A percentile compares a stretch with the other conserved stretches of the same genome.
Conservation (phyloP, 257 asterid genomes). For the Oldenlandia corymbosa region DNA sequence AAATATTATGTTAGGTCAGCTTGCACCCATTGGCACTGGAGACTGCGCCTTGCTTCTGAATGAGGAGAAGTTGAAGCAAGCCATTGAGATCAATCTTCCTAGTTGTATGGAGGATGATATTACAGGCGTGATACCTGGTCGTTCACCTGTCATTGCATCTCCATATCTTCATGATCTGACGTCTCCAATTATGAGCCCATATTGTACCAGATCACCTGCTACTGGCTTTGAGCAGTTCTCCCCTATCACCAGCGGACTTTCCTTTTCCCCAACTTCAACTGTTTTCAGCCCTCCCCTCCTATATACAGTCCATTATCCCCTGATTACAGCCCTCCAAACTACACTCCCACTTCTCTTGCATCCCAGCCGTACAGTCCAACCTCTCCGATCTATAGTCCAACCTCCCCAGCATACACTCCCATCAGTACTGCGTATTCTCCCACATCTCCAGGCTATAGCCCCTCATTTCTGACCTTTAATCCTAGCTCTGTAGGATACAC, state of each 20-base stretch:
- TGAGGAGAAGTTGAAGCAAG: constrained; percentile 90
- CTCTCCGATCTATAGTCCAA: constrained; percentile 73
- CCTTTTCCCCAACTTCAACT: constrained; percentile 88
- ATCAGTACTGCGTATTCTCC: constrained; percentile 93
- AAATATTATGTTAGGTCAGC: constrained; percentile 96
- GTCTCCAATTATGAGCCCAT: constrained; percentile 93
- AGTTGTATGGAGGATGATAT: constrained; percentile 86
- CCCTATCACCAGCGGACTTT: constrained; percentile 70
- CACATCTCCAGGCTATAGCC: constrained; percentile 84
- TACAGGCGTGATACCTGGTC: constrained; percentile 87
- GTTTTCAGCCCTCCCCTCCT: constrained; percentile 89
- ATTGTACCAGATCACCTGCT: constrained; percentile 63
- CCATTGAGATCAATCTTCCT: constrained; percentile 84
- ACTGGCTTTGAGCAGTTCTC: constrained; percentile 79
- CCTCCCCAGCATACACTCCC: constrained; percentile 91
- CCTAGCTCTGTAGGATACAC: no score
- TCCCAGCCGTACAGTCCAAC: constrained; percentile 87
- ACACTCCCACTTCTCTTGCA: constrained; percentile 72
- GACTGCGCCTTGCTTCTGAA: constrained; percentile 77
- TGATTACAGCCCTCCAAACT: constrained; percentile 82
- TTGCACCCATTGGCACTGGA: constrained; percentile 98
- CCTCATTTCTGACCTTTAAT: constrained; percentile 80
- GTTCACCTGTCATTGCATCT: constrained; percentile 80
- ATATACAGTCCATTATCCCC: constrained; percentile 86
- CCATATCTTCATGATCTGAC: constrained; percentile 91